Evolutionary conservation across 1,284 basidiomycete genomes (phyloP), one percentile per base, ranked within the genome.

Genomic region (Puccinia horiana): DNA sequence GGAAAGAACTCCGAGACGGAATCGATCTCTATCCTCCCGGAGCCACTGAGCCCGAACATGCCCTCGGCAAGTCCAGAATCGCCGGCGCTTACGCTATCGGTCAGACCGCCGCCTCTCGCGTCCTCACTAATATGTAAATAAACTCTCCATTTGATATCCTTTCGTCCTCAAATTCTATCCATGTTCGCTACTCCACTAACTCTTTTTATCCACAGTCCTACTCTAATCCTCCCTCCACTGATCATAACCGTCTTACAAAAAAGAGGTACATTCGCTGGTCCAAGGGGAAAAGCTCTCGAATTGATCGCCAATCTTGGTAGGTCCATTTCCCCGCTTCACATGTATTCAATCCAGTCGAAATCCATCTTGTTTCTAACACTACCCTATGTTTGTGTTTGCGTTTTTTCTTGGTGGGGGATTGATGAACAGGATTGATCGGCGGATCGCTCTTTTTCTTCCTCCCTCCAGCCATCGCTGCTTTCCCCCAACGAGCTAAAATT

Each of bases 1-100:
- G 89, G 89, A 90, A 90, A 84, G 89, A 90, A 86, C 89, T 90
- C 86, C 85, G 88, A 12, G 89, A 90, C 83, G 89, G 89, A 26
- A 87, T 90, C 67, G 87, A 88, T 49, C 87, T 90, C 20, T 90
- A 86, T 85, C 83, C 76, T 37, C 52, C 58, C 61, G 82, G 85
- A 29, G 83, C 80, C 20, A 83, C 85, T 61, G 85, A 85, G 49
- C 58, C 84, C 58, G 86, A 87, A 72, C 84, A 86, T 73, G 86
- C 87, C 83, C 85, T 90, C 8, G 89, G 89, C 47, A 88, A 88
- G 83, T 86, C 85, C 26, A 82, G 86, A 3, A 87, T 86, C 44
- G 89, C 89, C 0, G 89, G 89, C 8, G 86, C 87, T 65, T 85
- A 87, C 83, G 89, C 89, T 1, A 89, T 90, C 9, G 88, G 85